Conservation (phyloP, 192 early-diverging fungal species). For the Mortierella antarctica region DNA sequence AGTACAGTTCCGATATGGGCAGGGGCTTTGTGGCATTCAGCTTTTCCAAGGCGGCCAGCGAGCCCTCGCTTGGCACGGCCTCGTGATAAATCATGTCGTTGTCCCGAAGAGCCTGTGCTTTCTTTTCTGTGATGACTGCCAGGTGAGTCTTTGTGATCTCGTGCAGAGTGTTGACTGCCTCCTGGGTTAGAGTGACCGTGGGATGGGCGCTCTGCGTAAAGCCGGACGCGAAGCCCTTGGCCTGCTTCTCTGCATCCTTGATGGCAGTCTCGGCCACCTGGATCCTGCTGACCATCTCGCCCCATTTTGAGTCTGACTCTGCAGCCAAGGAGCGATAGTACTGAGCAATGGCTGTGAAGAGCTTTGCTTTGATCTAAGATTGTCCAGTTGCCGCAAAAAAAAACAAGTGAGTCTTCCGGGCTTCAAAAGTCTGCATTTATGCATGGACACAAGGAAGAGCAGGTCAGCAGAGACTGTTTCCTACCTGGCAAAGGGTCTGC, state of each 20-base stretch:
- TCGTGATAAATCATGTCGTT: conserved; percentile 98
- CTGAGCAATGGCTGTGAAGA: conserved; percentile 89
- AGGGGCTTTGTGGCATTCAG: conserved; percentile 83
- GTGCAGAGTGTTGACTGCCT: conserved; percentile 75
- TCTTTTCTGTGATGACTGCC: conserved; percentile 77
- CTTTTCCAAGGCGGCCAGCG: conserved; percentile 86
- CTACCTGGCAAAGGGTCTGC: conserved; percentile 82
- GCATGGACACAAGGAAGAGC: neutral
- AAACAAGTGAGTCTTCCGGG: conserved; percentile 1
- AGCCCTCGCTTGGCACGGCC: conserved; percentile 79
- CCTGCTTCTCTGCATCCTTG: conserved; percentile 88
- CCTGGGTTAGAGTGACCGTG: conserved; percentile 65
- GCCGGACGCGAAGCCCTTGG: conserved; percentile 70
- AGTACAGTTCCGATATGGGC: conserved; percentile 79
- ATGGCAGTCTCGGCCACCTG: conserved; percentile 82
- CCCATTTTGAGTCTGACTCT: conserved; percentile 85
- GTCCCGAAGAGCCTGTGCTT: conserved; percentile 77
- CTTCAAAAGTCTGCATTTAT: neutral
- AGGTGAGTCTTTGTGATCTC: conserved; percentile 78
- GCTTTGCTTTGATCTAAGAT: conserved; percentile 85
- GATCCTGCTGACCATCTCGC: conserved; percentile 83
- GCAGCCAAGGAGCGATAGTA: conserved; percentile 83
- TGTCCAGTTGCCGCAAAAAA: neutral
- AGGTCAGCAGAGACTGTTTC: neutral
- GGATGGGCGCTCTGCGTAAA: conserved; percentile 72